Evolutionary conservation across 768 basidiomycete genomes (phyloP), one percentile per base, ranked within the genome.

Genomic region (Termitomyces sp.): DNA sequence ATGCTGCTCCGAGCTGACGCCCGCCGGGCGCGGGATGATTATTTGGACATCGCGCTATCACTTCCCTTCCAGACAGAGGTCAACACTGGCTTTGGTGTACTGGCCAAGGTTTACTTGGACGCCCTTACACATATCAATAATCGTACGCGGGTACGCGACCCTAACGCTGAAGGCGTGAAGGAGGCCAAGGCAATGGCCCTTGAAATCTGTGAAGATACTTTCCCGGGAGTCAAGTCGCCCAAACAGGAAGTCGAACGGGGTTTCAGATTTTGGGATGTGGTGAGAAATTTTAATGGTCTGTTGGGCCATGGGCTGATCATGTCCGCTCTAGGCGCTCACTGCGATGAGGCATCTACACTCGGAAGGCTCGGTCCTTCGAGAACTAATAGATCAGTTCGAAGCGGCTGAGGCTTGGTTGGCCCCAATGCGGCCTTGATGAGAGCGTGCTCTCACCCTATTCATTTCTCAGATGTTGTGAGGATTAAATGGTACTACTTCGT

Each of bases 211-310:
- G 94, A 98, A 65, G 89, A 94, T 67, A 94, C 91, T 55, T 98
- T 98, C 79, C 82, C 87, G 19, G 94, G 91, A 21, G 91, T 99
- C 63, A 96, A 94, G 77, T 71, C 66, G 56, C 92, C 95, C 3
- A 85, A 87, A 73, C 75, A 75, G 59, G 96, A 98, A 78, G 89
- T 99, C 57, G 94, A 97, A 72, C 76, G 96, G 50, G 96, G 96
- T 6, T 98, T 99, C 79, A 79, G 96, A 66, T 99, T 98, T 79
- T 99, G 96, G 96, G 94, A 98, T 69, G 81, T 95, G 72, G 95
- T 97, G 68, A 75, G 94, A 83, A 54, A 50, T 56, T 47, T 54
- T 50, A 23, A 56, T 63, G 50, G 44, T 42, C 37, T 41, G 21
- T 28, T 17, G 37, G 35, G 14, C 26, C 40, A 48, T 37, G 42